These are phyloP conservation scores for Hypoxylon fuscum DNA, from an alignment of 495 filamentous ascomycete species.

Conservation along the genomic window DNA sequence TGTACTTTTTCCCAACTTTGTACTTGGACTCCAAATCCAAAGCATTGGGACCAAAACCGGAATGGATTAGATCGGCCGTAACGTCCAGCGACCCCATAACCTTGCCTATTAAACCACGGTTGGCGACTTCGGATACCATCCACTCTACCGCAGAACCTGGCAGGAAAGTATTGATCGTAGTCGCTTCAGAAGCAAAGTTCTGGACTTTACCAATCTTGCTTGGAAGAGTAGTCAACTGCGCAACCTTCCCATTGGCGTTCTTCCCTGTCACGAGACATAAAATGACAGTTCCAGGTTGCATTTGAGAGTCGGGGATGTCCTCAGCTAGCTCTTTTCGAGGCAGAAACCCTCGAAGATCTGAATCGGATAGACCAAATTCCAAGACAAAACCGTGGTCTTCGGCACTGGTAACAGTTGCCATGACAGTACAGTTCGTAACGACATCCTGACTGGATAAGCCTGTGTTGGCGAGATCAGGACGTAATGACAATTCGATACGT, in stretches of 20 bases:
- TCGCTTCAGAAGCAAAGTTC: conserved; percentile 74
- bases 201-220: conserved; percentile 75
- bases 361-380: conserved; percentile 81
- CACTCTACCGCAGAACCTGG: conserved; percentile 90
- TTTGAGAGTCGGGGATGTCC: conserved; percentile 69
- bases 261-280: conserved; percentile 83
- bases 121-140: conserved; percentile 76
- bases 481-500: conserved; percentile 83
- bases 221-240: conserved; percentile 82
- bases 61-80: conserved; percentile 89
- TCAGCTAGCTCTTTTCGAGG: conserved; percentile 83
- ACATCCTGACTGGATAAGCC: conserved; percentile 75
- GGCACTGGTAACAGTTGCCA: conserved; percentile 87
- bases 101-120: conserved; percentile 72
- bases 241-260: conserved; percentile 77
- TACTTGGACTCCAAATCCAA: conserved; percentile 76
- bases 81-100: conserved; percentile 91
- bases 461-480: conserved; percentile 77
- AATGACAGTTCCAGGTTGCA: conserved; percentile 74
- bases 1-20: conserved; percentile 82
- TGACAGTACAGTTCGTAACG: conserved; percentile 75
- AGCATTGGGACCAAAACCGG: conserved; percentile 70
- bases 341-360: conserved; percentile 80
- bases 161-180: conserved; percentile 87
- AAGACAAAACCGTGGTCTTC: conserved; percentile 96